Evolutionary conservation across 2,329 filamentous ascomycete genomes (phyloP).

Genomic region (Allantophomopsis lycopodina): DNA sequence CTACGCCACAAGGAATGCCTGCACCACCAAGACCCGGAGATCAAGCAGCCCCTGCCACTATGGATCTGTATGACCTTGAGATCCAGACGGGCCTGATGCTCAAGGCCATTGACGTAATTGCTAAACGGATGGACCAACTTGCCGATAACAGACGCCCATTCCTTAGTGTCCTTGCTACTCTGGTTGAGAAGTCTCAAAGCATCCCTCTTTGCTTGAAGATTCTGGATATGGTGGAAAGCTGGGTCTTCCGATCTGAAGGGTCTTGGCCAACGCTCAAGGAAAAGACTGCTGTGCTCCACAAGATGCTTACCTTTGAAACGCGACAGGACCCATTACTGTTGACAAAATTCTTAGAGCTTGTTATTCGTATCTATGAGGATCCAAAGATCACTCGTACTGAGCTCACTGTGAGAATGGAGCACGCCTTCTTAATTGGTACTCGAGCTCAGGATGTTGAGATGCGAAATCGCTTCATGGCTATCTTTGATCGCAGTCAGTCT

Average conservation of each 20-base stretch:
- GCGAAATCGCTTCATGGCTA: constrained; percentile 91
- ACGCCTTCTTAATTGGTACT: constrained; percentile 93
- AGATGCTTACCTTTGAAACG: constrained; percentile 94
- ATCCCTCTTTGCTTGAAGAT: constrained; percentile 83
- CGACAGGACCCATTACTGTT: constrained; percentile 72
- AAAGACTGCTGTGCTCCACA: constrained; percentile 96
- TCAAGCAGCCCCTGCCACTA: constrained; percentile 37
- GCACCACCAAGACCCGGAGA: constrained; percentile 25
- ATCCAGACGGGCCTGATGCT: constrained; percentile 86
- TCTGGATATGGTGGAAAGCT: constrained; percentile 81
- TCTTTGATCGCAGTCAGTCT: constrained; percentile 92
- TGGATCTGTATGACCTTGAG: constrained; percentile 67
- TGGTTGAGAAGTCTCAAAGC: constrained; percentile 91
- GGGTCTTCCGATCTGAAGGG: constrained; percentile 92
- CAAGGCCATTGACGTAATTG: constrained; percentile 88
- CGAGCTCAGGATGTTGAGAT: constrained; percentile 89
- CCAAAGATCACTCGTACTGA: constrained; percentile 91
- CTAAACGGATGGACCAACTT: constrained; percentile 81
- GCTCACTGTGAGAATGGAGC: constrained; percentile 91
- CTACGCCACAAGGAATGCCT: constrained; percentile 29
- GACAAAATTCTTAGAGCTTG: constrained; percentile 85
- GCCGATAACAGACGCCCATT: constrained; percentile 87
- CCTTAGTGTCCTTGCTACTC: constrained; percentile 82
- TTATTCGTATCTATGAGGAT: constrained; percentile 97
- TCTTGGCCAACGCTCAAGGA: constrained; percentile 97